Base-by-base conservation (phyloP, 768 basidiomycete species). In the Lyophyllum decastes region DNA sequence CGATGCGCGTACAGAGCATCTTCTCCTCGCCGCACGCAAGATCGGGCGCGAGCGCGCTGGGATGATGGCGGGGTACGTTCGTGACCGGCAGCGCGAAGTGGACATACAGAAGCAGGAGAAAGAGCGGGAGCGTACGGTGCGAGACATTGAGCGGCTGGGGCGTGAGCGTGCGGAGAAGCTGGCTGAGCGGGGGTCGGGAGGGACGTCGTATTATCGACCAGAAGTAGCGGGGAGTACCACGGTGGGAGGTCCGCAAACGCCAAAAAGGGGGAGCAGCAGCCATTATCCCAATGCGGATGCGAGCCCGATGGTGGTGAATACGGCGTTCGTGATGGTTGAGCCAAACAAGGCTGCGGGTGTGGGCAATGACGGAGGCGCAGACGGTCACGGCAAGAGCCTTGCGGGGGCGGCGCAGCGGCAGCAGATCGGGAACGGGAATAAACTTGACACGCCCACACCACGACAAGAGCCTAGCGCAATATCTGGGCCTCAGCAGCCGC, bases 1-100 rank as follows among this genome's bases (percentile, higher is more conserved):
- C 1, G 90, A 92, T 59, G 90, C 90, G 4, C 81, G 87, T 46
- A 77, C 80, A 0, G 90, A 92, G 63, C 89, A 89, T 63, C 72
- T 91, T 11, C 76, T 92, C 1, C 73, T 89, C 12, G 90, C 90
- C 2, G 86, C 88, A 9, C 82, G 88, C n/a, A 85, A 75, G 52
- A 77, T 90, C 3, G 89, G 89, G 4, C 80, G 83, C 30, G 78
- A 84, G 53, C 82, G 89, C 8, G 81, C 84, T 0, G 78, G 78
- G 4, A 66, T 82, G n/a, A 67, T 86, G 21, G 79, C 83, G 0
- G 86, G 87, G 6, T 68, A 84, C 54, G 63, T 78, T 61, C 68
- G 75, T 12, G 73, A 75, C 63, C 67, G 74, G 19, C 72, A 74
- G 5, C 68, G 68, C 25, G 70, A 73, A 52, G 72, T 68, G 52